Conservation (phyloP, 2,329 filamentous ascomycete genomes). For the Diaporthe caulivora region DNA sequence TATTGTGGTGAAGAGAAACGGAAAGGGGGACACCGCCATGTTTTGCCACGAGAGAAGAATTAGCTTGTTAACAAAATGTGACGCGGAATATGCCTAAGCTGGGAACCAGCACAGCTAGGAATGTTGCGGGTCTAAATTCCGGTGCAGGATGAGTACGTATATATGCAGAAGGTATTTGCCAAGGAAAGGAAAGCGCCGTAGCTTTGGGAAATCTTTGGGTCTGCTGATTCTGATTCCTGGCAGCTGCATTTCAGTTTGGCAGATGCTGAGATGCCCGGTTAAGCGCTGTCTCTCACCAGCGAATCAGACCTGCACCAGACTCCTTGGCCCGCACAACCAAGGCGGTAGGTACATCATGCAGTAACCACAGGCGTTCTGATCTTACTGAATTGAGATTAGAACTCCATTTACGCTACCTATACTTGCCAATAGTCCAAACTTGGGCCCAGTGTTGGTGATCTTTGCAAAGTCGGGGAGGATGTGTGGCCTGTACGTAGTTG, state of each 20-base stretch:
- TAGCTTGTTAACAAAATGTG: background rate
- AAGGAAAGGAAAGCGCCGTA: background rate
- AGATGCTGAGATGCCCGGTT: background rate
- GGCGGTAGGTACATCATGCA: background rate
- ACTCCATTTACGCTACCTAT: too few relatives aligned
- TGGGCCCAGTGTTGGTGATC: too few relatives aligned
- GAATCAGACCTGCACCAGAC: background rate
- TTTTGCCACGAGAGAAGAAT: too few relatives aligned
- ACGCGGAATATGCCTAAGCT: rapidly evolving
- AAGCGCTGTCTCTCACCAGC: background rate
- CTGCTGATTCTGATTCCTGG: background rate
- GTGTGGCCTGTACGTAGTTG: too few relatives aligned
- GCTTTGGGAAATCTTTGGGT: background rate
- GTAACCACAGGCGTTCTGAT: background rate
- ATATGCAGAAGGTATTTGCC: background rate
- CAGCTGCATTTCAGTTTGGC: background rate
- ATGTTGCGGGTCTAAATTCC: background rate
- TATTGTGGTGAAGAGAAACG: background rate
- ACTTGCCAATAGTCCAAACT: too few relatives aligned
- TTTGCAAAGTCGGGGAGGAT: too few relatives aligned
- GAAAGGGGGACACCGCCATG: background rate
- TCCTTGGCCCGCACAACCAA: background rate
- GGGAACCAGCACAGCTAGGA: background rate
- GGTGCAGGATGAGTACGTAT: background rate
- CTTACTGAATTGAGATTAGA: background rate